These are phyloP conservation scores for Crotalaria pallida DNA, from an alignment of 306 rosid species.

Conservation along the genomic window DNA sequence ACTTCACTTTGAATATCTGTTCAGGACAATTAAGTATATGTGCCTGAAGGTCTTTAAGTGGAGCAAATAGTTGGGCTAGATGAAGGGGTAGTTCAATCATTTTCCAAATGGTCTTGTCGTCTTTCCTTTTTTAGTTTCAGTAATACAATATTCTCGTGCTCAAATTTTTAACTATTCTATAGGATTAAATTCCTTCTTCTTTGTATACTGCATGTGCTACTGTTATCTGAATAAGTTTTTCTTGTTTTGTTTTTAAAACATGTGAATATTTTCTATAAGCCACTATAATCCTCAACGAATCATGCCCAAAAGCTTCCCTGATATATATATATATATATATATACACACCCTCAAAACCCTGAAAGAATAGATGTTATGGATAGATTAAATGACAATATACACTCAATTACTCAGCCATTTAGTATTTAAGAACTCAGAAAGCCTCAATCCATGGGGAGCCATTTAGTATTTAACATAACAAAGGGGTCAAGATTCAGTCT, in stretches of 20 bases:
- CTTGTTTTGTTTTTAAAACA: too few species aligned
- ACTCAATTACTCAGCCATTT: background rate
- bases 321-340: too few species aligned
- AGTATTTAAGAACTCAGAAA: background rate
- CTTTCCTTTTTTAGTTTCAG: background rate
- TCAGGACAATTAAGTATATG: too few species aligned
- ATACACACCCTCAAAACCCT: slow-evolving; percentile 3
- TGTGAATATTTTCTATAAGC: too few species aligned
- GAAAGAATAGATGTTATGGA: background rate
- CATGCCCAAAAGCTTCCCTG: background rate
- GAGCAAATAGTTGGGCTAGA: background rate
- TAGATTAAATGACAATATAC: background rate
- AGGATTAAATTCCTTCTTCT: too few species aligned
- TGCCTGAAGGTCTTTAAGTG: background rate
- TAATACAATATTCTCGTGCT: background rate
- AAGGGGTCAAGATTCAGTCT: too few species aligned
- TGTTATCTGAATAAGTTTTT: too few species aligned
- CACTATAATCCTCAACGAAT: background rate
- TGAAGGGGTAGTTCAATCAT: background rate
- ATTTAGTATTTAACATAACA: too few species aligned
- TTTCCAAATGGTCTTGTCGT: background rate
- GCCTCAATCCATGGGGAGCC: background rate
- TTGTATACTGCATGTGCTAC: too few species aligned
- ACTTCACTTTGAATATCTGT: too few species aligned
- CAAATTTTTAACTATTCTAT: background rate